Percentiles rank a stretch among this genome's conserved stretches.
These are phyloP conservation scores for Phytophthora rubi DNA, from an alignment of 352 stramenopile genomes.

Conservation along the genomic window DNA sequence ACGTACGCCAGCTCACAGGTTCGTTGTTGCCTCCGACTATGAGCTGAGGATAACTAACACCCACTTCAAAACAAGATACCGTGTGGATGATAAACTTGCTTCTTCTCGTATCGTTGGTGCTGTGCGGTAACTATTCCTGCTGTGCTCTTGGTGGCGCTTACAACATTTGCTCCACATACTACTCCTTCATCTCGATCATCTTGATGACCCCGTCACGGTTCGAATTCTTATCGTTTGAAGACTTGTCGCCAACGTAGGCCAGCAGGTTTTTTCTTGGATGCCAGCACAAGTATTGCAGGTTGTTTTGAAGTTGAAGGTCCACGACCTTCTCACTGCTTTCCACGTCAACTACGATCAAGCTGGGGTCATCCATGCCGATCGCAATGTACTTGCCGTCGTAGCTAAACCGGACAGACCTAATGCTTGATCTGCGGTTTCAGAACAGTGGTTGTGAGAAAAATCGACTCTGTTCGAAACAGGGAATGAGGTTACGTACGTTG, in stretches of 20 bases:
- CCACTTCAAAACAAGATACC: constrained; percentile 2
- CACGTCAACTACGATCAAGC: constrained; percentile 67
- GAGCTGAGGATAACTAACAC: constrained; percentile 9
- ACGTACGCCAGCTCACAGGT: constrained; percentile 54
- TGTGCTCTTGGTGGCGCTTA: constrained; percentile 1
- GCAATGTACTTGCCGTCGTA: constrained; percentile 77
- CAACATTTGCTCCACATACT: constrained; percentile 10
- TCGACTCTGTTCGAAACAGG: background rate
- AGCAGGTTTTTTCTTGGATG: constrained; percentile 85
- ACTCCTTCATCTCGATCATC: constrained; percentile 76
- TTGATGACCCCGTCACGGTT: constrained; percentile 88
- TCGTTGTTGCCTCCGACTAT: constrained; percentile 28
- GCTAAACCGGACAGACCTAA: constrained; percentile 81
- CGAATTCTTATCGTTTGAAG: constrained; percentile 77
- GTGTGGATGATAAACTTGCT: constrained; percentile 19
- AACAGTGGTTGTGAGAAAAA: background rate
- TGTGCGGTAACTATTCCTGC: constrained; percentile 8
- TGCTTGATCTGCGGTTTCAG: constrained; percentile 60
- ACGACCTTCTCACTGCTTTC: constrained; percentile 65
- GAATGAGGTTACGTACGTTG: constrained; percentile 53
- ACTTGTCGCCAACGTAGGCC: constrained; percentile 85
- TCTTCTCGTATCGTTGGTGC: constrained; percentile 10
- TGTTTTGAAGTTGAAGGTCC: constrained; percentile 73
- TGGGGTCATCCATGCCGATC: constrained; percentile 81
- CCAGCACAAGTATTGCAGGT: constrained; percentile 82